Evolutionary conservation across 805 yeast genomes (phyloP).

Genomic region (Osmozyma mogii): DNA sequence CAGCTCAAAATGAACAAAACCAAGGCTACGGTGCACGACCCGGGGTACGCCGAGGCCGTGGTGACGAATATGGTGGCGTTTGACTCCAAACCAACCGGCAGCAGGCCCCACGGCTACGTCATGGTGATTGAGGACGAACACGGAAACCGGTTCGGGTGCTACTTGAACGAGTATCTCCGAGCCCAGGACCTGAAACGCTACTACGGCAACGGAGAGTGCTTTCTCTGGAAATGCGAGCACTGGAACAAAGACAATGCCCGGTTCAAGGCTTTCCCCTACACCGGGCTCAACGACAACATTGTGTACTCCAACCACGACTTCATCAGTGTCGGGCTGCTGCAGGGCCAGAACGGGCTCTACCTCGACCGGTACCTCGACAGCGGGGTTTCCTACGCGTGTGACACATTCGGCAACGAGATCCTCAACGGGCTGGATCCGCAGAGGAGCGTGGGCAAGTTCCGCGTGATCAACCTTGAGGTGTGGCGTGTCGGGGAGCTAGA

Average conservation of each 20-base stretch:
- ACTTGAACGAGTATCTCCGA: slow-evolving; percentile 61
- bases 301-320: slow-evolving; percentile 73
- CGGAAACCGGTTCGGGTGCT: slow-evolving; percentile 69
- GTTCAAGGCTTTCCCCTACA: slow-evolving; percentile 77
- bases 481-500: slow-evolving; percentile 61
- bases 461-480: slow-evolving; percentile 69
- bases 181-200: slow-evolving; percentile 67
- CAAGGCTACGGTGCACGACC: slow-evolving; percentile 11
- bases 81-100: slow-evolving; percentile 12
- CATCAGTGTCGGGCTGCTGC: slow-evolving; percentile 84
- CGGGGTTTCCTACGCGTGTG: slow-evolving; percentile 74
- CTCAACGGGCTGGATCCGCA: slow-evolving; percentile 33
- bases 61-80: slow-evolving; percentile 26
- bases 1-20: slow-evolving; percentile 10
- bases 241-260: slow-evolving; percentile 16
- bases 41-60: slow-evolving; percentile 30
- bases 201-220: slow-evolving; percentile 94
- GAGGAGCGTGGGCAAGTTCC: slow-evolving; percentile 57
- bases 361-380: slow-evolving; percentile 62
- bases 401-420: slow-evolving; percentile 86
- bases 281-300: slow-evolving; percentile 81
- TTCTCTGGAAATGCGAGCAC: slow-evolving; percentile 71
- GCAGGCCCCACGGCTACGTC: slow-evolving; percentile 58
- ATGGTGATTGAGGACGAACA: slow-evolving; percentile 60
- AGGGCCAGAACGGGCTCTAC: slow-evolving; percentile 90